phyloP scores from a whole-genome alignment of 352 stramenopile genomes.

The Globisporangium lucens region DNA sequence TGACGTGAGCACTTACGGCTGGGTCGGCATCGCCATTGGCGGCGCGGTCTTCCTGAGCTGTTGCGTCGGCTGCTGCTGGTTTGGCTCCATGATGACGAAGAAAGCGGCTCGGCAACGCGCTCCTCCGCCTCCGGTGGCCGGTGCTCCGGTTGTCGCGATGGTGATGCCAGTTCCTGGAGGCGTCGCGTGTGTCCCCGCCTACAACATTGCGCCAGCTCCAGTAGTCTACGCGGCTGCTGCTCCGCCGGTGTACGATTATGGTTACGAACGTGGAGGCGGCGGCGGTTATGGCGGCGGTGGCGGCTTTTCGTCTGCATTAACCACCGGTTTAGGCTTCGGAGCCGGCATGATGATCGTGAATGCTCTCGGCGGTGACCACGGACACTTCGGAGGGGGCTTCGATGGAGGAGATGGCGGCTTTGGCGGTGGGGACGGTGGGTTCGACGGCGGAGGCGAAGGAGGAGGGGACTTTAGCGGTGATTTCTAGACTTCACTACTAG shows the following conservation, averaged over 20 bases:
- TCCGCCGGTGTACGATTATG: constrained; percentile 8
- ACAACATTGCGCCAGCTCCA: constrained; percentile 7
- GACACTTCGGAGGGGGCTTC: constrained; percentile 5
- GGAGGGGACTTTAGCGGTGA: constrained; percentile 11
- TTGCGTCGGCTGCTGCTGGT: constrained; percentile 10
- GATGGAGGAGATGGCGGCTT: constrained; percentile 1
- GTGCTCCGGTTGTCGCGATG: neutral
- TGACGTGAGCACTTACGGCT: constrained; percentile 5
- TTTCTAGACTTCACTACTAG: neutral
- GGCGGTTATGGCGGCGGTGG: constrained; percentile 9
- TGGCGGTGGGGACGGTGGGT: neutral
- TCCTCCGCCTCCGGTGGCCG: neutral
- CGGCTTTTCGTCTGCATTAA: constrained; percentile 5
- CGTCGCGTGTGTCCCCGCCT: neutral
- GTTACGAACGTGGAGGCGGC: constrained; percentile 4
- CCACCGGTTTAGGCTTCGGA: neutral
- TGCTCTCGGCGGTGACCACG: constrained; percentile 6
- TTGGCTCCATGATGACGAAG: constrained; percentile 1
- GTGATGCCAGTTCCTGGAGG: constrained; percentile 2
- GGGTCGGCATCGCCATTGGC: constrained; percentile 9
- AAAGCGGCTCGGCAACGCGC: neutral
- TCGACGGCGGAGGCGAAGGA: constrained; percentile 6
- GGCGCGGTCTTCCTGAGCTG: constrained; percentile 8
- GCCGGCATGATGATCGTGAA: constrained; percentile 9
- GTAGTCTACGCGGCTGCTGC: neutral